phyloP scores from a whole-genome alignment of 768 basidiomycete genomes.

The Lactarius hengduanensis region DNA sequence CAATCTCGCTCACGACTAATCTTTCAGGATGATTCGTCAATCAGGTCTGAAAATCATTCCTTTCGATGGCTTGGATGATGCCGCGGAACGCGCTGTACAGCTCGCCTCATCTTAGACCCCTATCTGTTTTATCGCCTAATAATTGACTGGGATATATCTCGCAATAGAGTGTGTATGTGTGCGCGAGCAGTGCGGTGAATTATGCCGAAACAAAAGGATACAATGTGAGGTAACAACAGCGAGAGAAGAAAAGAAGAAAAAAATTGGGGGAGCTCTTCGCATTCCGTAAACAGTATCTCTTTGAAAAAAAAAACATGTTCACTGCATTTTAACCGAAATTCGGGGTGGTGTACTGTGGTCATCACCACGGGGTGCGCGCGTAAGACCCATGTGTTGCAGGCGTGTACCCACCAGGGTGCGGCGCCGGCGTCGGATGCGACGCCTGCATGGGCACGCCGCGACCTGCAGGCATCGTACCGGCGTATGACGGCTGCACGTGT shows the following conservation, averaged over 20 bases:
- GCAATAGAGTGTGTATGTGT: constrained; percentile 22
- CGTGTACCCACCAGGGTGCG: constrained; percentile 22
- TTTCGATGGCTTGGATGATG: constrained; percentile 91
- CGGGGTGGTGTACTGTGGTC: not conserved
- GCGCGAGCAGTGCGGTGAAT: constrained; percentile 6
- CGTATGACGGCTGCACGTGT: constrained; percentile 38
- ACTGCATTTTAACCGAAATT: constrained; percentile 8
- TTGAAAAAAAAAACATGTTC: not conserved
- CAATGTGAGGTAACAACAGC: constrained; percentile 8
- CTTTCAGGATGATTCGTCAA: constrained; percentile 80
- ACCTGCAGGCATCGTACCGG: constrained; percentile 32
- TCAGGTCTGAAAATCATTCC: constrained; percentile 92
- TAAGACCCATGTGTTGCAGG: constrained; percentile 19
- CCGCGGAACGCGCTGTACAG: constrained; percentile 77
- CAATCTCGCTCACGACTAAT: constrained; percentile 18
- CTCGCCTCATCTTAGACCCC: constrained; percentile 45
- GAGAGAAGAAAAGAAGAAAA: constrained; percentile 1
- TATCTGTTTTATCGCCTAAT: constrained; percentile 8
- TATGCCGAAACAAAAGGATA: constrained; percentile 11
- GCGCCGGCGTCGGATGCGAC: constrained; percentile 37
- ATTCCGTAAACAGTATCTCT: constrained; percentile 4
- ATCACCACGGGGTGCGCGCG: constrained; percentile 17
- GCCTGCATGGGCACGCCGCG: constrained; percentile 44
- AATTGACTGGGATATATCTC: constrained; percentile 21
- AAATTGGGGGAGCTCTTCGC: not conserved